Conservation (phyloP, 495 filamentous ascomycete genomes). For the Neurospora cerealis region DNA sequence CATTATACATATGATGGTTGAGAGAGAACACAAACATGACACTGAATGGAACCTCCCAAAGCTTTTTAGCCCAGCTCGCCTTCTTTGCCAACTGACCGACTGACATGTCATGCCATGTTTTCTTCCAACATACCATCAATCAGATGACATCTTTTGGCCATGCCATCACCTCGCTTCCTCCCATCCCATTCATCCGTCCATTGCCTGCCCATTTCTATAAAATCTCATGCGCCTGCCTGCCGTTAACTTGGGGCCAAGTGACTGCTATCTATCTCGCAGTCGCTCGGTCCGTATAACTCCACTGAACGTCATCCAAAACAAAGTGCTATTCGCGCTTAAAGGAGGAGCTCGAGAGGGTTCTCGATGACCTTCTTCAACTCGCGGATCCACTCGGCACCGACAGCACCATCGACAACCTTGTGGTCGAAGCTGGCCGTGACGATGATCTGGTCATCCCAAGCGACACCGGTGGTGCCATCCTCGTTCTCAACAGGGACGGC, state of each 20-base stretch:
- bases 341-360: slow-evolving; percentile 87
- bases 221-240: background rate
- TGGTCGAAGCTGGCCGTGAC: slow-evolving; percentile 96
- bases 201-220: background rate
- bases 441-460: slow-evolving; percentile 95
- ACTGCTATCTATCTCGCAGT: background rate
- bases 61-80: background rate
- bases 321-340: slow-evolving; percentile 41
- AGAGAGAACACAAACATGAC: background rate
- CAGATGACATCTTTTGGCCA: background rate
- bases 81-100: background rate
- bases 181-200: background rate
- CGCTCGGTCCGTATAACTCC: background rate
- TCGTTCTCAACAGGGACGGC: slow-evolving; percentile 77
- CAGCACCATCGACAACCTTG: slow-evolving; percentile 80
- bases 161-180: background rate
- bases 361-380: slow-evolving; percentile 97
- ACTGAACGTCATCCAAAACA: background rate
- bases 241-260: background rate
- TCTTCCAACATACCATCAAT: no score
- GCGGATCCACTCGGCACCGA: slow-evolving; percentile 93
- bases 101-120: background rate
- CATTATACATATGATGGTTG: background rate
- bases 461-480: slow-evolving; percentile 63
- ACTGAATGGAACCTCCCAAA: background rate